Percentiles rank a stretch among this genome's conserved stretches.
Evolutionary conservation across 176 grass and related monocot genomes (phyloP).

Genomic region (Aegilops speltoides): DNA sequence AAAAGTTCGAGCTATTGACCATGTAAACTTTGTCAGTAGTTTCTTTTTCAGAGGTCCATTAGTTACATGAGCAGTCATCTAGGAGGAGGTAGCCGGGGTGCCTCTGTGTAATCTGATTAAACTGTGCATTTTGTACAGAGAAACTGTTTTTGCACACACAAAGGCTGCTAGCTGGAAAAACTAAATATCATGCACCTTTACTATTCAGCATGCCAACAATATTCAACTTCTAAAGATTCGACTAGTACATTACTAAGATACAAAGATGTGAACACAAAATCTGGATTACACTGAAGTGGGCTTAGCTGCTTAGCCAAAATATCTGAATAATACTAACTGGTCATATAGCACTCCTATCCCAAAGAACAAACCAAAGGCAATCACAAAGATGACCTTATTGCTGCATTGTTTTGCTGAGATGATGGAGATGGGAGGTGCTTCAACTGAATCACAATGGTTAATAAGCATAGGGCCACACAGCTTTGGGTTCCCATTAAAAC

Average conservation of each 20-base stretch:
- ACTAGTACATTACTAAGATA: not conserved
- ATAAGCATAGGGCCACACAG: not conserved
- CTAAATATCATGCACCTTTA: too few relatives aligned
- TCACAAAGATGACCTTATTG: not conserved
- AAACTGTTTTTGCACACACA: too few relatives aligned
- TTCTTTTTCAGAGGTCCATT: too few relatives aligned
- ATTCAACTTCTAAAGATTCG: not conserved
- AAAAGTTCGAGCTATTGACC: too few relatives aligned
- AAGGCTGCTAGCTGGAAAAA: too few relatives aligned
- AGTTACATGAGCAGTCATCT: too few relatives aligned
- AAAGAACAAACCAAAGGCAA: not conserved
- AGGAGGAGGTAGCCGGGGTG: too few relatives aligned
- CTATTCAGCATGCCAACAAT: too few relatives aligned
- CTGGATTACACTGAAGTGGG: not conserved
- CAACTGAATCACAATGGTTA: not conserved
- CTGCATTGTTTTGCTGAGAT: not conserved
- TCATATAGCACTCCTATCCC: not conserved
- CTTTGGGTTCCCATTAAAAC: conserved; percentile 26
- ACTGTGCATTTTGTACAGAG: too few relatives aligned
- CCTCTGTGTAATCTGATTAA: too few relatives aligned
- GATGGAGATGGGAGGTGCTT: not conserved
- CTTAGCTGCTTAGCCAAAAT: too few relatives aligned
- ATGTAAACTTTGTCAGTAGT: too few relatives aligned
- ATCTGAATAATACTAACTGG: not conserved
- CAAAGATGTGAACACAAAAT: not conserved